Evolutionary conservation across 108 stramenopile species (phyloP).

Genomic region (Hondaea fermentalgiana): DNA sequence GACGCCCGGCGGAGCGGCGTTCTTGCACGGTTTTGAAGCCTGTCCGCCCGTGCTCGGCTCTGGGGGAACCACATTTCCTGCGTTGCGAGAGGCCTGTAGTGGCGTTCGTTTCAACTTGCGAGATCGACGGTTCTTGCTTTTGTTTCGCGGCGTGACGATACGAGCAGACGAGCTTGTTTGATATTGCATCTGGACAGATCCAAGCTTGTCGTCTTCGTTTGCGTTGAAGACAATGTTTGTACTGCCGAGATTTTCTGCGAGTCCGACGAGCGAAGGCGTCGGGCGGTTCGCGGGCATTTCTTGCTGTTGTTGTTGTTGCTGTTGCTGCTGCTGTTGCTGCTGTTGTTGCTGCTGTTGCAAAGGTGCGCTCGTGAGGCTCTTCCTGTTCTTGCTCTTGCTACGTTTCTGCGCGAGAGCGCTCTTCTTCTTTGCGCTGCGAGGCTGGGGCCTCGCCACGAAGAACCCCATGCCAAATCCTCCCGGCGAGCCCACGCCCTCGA

Average conservation of each 20-base stretch:
- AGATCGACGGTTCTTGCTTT: too few relatives aligned
- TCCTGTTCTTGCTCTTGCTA: too few relatives aligned
- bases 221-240: too few relatives aligned
- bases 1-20: not conserved
- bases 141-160: too few relatives aligned
- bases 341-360: not conserved
- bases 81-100: too few relatives aligned
- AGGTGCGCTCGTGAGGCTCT: not conserved
- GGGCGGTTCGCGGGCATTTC: not conserved
- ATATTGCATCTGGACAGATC: too few relatives aligned
- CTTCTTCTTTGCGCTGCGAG: too few relatives aligned
- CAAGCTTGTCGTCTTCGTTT: not conserved
- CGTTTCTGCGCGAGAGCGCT: too few relatives aligned
- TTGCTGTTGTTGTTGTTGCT: not conserved
- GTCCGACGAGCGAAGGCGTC: not conserved
- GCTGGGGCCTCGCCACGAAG: not conserved
- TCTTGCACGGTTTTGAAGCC: not conserved
- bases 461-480: not conserved
- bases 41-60: too few relatives aligned
- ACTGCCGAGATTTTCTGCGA: not conserved
- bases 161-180: too few relatives aligned
- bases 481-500: not conserved
- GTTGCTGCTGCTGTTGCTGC: not conserved
- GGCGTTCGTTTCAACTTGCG: too few relatives aligned
- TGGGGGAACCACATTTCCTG: too few relatives aligned